Base-by-base conservation (phyloP, 177 flowering plant species). In the Vitis hybrid region DNA sequence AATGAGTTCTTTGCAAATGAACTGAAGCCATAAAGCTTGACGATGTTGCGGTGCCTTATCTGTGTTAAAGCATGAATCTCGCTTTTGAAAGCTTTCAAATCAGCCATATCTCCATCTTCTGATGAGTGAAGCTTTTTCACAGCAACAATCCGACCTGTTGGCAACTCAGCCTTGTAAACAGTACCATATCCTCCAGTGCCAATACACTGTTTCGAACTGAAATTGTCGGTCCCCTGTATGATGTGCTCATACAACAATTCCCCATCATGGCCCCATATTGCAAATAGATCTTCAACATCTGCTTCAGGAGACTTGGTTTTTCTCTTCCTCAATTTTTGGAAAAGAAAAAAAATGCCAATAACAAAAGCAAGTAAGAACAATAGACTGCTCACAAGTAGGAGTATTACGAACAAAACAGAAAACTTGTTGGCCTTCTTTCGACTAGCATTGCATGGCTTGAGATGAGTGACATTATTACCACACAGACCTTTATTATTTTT, bases 181-280 rank as follows among this genome's bases (percentile, higher is more conserved):
- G 12, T 74, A 14, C 77, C 77, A 35, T 21, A 18, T 1, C 72
- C 72, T 51, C 77, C 77, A 2, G 21, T 72, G n/a, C 72, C 77
- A 21, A 74, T 74, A 59, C 72, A 69, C 24, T 69, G 59, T 52
- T 64, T 64, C 32, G 3, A 15, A 21, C 60, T 56, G 19, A 74
- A 74, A 17, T 52, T 67, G 9, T 74, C 64, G 3, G 77, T 74
- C 12, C 69, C 77, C 56, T 62, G 68, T 14, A 52, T 62, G 56
- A 76, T 76, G 27, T 68, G 71, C 51, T 63, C 68, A 24, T 62
- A 67, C 3, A 59, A 64, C 7, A 76, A 35, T 21, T 67, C 62
- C 18, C 79, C 75, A 56, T 71, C 64, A 17, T 54, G 68, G 58
- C 62, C 55, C 79, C 75, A 76, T 8, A 76, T 68, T 3, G 68